Conservation (phyloP, 345 rosid species). For the Populus nigra region DNA sequence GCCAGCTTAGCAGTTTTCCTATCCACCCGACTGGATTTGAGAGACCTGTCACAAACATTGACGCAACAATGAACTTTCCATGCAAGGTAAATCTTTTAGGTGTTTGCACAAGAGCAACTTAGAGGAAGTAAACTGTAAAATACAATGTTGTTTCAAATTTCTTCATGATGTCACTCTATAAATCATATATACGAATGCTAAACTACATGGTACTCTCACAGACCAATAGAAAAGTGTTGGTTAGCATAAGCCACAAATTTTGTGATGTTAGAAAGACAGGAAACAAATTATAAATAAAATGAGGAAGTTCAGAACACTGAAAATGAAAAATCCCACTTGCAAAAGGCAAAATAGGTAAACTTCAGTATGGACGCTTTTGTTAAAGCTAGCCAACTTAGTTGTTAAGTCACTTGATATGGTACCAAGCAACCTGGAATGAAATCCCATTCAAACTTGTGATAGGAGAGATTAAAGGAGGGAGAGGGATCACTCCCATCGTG, state of each 20-base stretch:
- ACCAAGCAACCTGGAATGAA: not conserved
- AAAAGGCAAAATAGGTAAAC: not conserved
- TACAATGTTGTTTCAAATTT: not conserved
- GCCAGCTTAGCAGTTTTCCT: conserved; percentile 47
- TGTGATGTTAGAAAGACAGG: not conserved
- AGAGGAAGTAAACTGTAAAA: not conserved
- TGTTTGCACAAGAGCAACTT: not conserved
- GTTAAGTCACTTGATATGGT: not conserved
- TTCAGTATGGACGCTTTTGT: not conserved
- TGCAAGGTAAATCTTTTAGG: conserved; percentile 4
- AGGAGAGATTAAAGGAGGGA: not conserved
- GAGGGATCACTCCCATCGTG: not conserved
- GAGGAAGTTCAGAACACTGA: not conserved
- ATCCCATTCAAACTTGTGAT: not conserved
- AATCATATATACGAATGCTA: not conserved
- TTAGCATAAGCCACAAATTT: not conserved
- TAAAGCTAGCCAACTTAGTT: not conserved
- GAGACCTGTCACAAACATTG: conserved; percentile 33
- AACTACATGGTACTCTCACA: not conserved
- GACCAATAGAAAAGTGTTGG: not conserved
- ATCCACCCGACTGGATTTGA: conserved; percentile 33
- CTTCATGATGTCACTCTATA: not conserved
- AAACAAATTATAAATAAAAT: not conserved
- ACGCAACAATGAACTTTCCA: conserved; percentile 9
- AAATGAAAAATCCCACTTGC: not conserved